Evolutionary conservation across 805 yeast species (phyloP), one percentile per base, ranked within the genome.

Genomic region (Suhomyces sp.): DNA sequence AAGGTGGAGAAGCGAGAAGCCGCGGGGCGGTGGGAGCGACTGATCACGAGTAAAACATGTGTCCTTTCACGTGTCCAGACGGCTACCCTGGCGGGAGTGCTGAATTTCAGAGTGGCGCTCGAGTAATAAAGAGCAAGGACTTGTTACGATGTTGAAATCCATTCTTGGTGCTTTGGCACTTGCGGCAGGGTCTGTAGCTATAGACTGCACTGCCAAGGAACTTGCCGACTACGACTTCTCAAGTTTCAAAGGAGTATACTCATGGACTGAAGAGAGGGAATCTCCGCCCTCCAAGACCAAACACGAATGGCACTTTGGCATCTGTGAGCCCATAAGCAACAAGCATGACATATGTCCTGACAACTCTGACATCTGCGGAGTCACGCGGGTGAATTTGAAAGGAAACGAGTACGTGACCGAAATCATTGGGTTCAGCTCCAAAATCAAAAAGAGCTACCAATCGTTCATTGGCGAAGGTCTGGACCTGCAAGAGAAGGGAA

Each of bases 211-310:
- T 2, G 70, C 58, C 13, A 55, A 60, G n/a, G 76, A 69, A 46
- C 66, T 81, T 35, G 52, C 57, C 3, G 58, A 59, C 1, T 77
- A 73, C 61, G 73, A 81, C 49, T 71, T 86, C 51, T 69, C 71
- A 17, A 54, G 69, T 15, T 70, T 86, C 46, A 75, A 76, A 47
- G 87, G 86, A 3, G 63, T 80, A 4, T 80, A 81, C 57, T 49
- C 68, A 1, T 29, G 48, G 19, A 61, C 75, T 5, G 37, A 60
- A 4, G 58, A 73, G 15, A 70, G 67, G 29, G 79, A 77, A 43
- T 89, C 97, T 9, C 98, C 98, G 15, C 98, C 99, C 1, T 80
- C 93, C 10, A 69, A 67, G 29, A 81, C 87, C 1, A 77, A 72
- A 47, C 67, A 76, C 31, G 76, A 81, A 2, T 89, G 97, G 92